Evolutionary conservation across 495 filamentous ascomycete genomes (phyloP), one percentile per base, ranked within the genome.

Genomic region (Bombardia bombarda): DNA sequence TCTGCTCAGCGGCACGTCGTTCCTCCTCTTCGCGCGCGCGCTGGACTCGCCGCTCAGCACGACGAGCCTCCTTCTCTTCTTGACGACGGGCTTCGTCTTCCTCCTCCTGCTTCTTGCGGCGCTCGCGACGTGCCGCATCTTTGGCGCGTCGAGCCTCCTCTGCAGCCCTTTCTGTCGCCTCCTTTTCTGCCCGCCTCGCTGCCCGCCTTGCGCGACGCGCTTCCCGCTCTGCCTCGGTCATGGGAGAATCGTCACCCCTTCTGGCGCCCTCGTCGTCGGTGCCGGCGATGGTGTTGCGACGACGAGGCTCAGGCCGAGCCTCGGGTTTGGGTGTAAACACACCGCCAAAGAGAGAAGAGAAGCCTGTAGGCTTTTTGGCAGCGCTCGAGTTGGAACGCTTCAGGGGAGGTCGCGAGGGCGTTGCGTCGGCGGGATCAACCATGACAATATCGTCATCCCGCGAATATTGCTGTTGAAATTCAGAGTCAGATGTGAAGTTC

Each of bases 201-300:
- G 67, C 69, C 20, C 73, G 65, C 30, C 72, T 72, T 2, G 68
- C 74, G 10, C 73, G 71, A 28, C 72, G 70, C 8, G 70, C 73
- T 47, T 78, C 74, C 14, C 70, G 69, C 20, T 78, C 72, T 20
- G 63, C 60, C 20, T 75, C 74, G 0, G 62, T 60, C 38, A 66
- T 65, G 4, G 55, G 49, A 0, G 57, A n/a, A 22, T 61, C 58
- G 3, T 47, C 46, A 9, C 28, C 38, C 1, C 42, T 47, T 8
- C 52, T 49, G 14, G 38, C 50, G 21, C 63, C 46, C 19, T 72
- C 67, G 12, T 68, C 67, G 16, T 70, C 68, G 1, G 66, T 65
- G 2, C 57, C 60, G 17, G 58, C 45, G 40, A 65, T 65, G 19
- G 69, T 70, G 22, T 52, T 65, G 9, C 69, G 68, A 40, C 68